These are phyloP conservation scores for Lachancea fermentati DNA, from an alignment of 805 yeast genomes.

Conservation along the genomic window DNA sequence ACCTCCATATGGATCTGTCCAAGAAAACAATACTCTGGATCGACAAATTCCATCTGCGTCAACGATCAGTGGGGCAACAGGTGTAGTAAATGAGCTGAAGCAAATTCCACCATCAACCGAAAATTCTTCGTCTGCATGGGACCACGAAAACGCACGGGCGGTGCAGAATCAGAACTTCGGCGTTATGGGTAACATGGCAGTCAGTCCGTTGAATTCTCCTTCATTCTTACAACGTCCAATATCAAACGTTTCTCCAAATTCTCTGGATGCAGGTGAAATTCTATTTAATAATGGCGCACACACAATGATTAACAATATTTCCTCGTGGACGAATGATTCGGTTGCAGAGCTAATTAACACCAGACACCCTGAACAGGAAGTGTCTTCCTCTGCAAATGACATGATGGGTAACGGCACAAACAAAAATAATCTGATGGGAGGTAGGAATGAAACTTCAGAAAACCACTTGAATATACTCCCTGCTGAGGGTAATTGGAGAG, in stretches of 20 bases:
- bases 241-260: neutral
- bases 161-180: neutral
- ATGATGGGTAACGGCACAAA: neutral
- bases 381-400: neutral
- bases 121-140: neutral
- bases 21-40: neutral
- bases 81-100: neutral
- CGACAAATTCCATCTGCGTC: neutral
- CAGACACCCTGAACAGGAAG: neutral
- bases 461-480: neutral
- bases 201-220: neutral
- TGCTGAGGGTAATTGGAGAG: neutral
- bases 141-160: neutral
- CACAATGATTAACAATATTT: slow-evolving; percentile 55
- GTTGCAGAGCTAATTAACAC: slow-evolving; percentile 18
- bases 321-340: slow-evolving; percentile 46
- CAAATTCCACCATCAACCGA: neutral
- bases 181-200: neutral
- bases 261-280: slow-evolving; percentile 14
- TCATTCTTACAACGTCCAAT: neutral
- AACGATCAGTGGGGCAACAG: neutral
- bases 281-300: slow-evolving; percentile 40
- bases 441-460: neutral
- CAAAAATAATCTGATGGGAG: neutral
- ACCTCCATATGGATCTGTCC: neutral